Base-by-base conservation (phyloP, 768 basidiomycete genomes). In the Obba rivulosa region DNA sequence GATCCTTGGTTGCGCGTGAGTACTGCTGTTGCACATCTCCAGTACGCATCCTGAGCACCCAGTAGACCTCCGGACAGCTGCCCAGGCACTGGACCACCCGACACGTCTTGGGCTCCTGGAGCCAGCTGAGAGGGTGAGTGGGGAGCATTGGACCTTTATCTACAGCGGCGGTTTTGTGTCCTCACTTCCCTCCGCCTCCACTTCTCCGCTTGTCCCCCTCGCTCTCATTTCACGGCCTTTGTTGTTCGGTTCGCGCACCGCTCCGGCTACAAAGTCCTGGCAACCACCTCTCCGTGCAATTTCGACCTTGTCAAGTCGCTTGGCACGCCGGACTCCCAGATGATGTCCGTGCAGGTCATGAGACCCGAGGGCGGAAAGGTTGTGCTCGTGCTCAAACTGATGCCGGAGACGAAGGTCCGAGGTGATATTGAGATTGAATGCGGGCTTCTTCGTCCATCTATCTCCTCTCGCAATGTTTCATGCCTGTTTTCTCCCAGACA, bases 301-400 rank as follows among this genome's bases (percentile, higher is more conserved):
- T 64, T 63, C 50, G 66, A 64, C 22, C 57, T 71, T 18, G 62
- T 71, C 46, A 66, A 65, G 47, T 51, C 60, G 1, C 61, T 67
- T 48, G 71, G 71, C 10, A 69, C 71, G 17, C 11, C 10, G 11
- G 50, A 43, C 9, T 23, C 52, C n/a, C 55, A 53, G 35, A 39
- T 22, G 35, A 18, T 57, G 46, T 13, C 36, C 20, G 43, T 23
- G 40, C 36, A 17, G 9, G 46, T 37, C 8, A 34, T 57, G n/a
- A 46, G 34, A 7, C 44, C 44, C 2, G 36, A 24, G 1, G 50
- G 50, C 2, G 54, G 54, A 1, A 51, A 41, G 34, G 14, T 55
- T 34, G 28, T 52, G 14, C 41, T 57, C 10, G 41, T 54, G 1
- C 50, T 52, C 7, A 2, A 5, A 2, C 53, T 45, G 3, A 28